A percentile compares a stretch with the other conserved stretches of the same genome.
phyloP scores from a whole-genome alignment of 345 rosid species.

The Bruguiera parviflora region DNA sequence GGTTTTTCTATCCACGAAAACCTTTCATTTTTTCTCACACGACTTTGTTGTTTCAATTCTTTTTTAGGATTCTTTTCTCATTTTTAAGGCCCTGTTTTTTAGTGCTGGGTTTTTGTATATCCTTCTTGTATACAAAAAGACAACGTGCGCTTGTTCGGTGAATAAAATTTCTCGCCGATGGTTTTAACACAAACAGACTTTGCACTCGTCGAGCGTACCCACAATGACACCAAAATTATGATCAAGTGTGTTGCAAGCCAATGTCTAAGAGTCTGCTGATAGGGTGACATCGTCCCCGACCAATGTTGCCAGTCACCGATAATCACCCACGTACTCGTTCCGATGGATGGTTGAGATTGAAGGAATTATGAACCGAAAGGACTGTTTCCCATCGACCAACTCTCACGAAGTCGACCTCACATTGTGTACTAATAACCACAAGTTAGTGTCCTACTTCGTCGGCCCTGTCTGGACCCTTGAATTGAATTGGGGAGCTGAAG shows the following conservation, averaged over 20 bases:
- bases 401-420: constrained; percentile 15
- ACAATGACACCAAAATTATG: not conserved
- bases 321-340: not conserved
- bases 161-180: too few species aligned
- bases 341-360: not conserved
- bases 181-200: too few species aligned
- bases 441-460: too few species aligned
- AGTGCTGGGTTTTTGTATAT: constrained; percentile 3
- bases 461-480: too few species aligned
- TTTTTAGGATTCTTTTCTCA: too few species aligned
- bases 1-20: not conserved
- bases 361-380: not conserved
- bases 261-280: too few species aligned
- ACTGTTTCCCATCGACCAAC: constrained; percentile 12
- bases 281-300: too few species aligned
- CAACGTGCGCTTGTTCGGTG: too few species aligned
- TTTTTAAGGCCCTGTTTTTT: not conserved
- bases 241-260: constrained; percentile 3
- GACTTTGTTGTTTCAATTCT: constrained; percentile 3
- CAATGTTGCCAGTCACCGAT: too few species aligned
- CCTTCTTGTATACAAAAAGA: constrained; percentile 1
- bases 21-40: not conserved
- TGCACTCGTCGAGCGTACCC: too few species aligned
- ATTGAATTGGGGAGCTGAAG: too few species aligned
- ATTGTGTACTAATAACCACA: not conserved